phyloP scores from a whole-genome alignment of 306 rosid genomes.

The Lupinus albus region DNA sequence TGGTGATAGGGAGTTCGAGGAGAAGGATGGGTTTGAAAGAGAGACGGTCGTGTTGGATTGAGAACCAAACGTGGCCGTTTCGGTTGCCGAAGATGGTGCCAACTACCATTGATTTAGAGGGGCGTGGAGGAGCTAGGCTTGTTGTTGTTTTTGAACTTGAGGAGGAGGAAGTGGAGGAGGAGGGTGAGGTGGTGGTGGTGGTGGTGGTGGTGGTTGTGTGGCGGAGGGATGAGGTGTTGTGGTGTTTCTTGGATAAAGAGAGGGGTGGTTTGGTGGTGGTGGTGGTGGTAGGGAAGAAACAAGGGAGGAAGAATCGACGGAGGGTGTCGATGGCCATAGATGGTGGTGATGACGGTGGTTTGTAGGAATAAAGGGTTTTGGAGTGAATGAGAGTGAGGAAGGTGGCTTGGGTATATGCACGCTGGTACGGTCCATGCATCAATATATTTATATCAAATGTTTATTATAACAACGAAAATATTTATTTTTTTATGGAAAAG shows the following conservation, averaged over 20 bases:
- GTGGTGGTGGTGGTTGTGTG: conserved; percentile 8
- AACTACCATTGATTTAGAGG: conserved; percentile 76
- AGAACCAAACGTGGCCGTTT: conserved; percentile 85
- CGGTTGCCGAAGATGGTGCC: conserved; percentile 90
- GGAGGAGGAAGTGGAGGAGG: conserved; percentile 33
- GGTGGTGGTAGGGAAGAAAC: conserved; percentile 57
- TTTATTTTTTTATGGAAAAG: no score
- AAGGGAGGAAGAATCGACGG: conserved; percentile 84
- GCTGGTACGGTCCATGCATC: conserved; percentile 13
- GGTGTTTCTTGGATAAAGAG: not conserved
- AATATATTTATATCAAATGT: no score
- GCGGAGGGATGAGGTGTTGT: conserved; percentile 42
- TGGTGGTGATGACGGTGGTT: not conserved
- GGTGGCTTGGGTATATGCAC: not conserved
- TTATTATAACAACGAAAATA: no score
- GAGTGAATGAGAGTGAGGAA: not conserved
- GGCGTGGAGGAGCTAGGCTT: conserved; percentile 46
- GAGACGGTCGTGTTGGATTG: conserved; percentile 73
- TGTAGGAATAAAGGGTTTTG: not conserved
- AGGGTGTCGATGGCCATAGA: conserved; percentile 74
- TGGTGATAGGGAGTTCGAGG: conserved; percentile 72
- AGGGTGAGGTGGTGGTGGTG: conserved; percentile 38
- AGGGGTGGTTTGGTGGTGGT: not conserved
- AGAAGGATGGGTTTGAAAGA: conserved; percentile 67
- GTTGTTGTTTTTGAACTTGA: conserved; percentile 44